Conservation (phyloP, 495 filamentous ascomycete genomes). For the Penicillium coprophilum region DNA sequence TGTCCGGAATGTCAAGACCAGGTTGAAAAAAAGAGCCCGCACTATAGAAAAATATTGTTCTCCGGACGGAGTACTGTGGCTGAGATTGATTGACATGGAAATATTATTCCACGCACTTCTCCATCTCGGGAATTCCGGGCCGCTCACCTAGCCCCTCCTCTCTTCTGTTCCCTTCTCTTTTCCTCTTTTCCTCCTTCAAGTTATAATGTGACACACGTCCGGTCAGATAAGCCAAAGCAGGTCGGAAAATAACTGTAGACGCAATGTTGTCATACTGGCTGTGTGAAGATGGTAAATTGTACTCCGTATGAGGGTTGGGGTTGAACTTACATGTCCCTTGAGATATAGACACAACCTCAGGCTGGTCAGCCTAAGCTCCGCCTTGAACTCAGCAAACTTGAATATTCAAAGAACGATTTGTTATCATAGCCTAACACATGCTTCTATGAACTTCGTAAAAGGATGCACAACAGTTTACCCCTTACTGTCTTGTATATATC, state of each 20-base stretch:
- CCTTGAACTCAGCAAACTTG: too few relatives aligned
- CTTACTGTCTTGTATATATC: neutral
- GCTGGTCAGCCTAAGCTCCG: too few relatives aligned
- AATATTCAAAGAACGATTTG: neutral
- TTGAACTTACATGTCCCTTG: neutral
- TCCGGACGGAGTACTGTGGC: too few relatives aligned
- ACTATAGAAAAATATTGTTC: neutral
- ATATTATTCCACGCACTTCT: neutral
- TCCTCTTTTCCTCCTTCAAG: neutral
- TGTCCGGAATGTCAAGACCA: slow-evolving; percentile 4
- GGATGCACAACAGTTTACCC: neutral
- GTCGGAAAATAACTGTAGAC: neutral
- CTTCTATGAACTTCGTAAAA: neutral
- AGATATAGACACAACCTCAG: neutral
- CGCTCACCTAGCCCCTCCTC: neutral
- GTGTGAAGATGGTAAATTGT: neutral
- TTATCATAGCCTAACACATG: neutral
- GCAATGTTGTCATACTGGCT: neutral
- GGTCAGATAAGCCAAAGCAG: neutral
- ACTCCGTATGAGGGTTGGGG: neutral
- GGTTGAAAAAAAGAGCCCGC: neutral
- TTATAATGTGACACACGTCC: neutral
- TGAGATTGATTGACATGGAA: neutral
- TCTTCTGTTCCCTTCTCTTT: neutral
- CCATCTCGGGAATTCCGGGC: neutral